A percentile compares a stretch with the other conserved stretches of the same genome.
Evolutionary conservation across 108 stramenopile species (phyloP).

Genomic region (Fragilariopsis cylindrus): DNA sequence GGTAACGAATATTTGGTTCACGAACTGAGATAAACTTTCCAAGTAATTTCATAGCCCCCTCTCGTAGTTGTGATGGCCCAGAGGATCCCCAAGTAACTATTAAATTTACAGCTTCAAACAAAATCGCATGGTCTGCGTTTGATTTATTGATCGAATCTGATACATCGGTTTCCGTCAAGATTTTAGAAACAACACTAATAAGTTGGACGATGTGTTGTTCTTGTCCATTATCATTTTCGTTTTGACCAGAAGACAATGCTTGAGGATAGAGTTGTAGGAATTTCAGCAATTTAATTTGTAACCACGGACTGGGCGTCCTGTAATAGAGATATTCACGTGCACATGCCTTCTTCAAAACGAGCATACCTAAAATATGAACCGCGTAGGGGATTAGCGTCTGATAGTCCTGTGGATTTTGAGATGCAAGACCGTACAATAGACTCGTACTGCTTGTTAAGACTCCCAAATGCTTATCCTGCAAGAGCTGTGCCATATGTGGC

Average conservation of each 20-base stretch:
- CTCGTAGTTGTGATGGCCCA: conserved; percentile 67
- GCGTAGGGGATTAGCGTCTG: conserved; percentile 90
- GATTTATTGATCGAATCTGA: conserved; percentile 96
- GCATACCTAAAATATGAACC: conserved; percentile 86
- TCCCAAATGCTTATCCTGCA: conserved; percentile 92
- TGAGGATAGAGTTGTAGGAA: conserved; percentile 93
- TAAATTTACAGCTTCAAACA: conserved; percentile 96
- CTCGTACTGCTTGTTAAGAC: conserved; percentile 89
- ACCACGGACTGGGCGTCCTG: conserved; percentile 92
- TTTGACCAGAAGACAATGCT: conserved; percentile 47
- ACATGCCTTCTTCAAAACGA: conserved; percentile 86
- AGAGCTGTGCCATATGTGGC: conserved; percentile 76
- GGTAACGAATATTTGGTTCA: conserved; percentile 96
- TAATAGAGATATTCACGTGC: conserved; percentile 95
- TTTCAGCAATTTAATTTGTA: conserved; percentile 94
- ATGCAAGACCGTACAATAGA: conserved; percentile 85
- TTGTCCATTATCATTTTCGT: conserved; percentile 42
- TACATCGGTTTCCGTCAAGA: conserved; percentile 90
- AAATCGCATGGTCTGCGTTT: conserved; percentile 95
- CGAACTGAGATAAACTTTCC: conserved; percentile 94
- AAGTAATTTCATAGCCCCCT: conserved; percentile 90
- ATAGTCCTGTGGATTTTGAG: conserved; percentile 74
- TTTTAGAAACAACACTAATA: conserved; percentile 80
- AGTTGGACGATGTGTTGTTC: conserved; percentile 79
- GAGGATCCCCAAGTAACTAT: conserved; percentile 89